phyloP scores from a whole-genome alignment of 352 stramenopile species.

The Phytophthora pluvialis region DNA sequence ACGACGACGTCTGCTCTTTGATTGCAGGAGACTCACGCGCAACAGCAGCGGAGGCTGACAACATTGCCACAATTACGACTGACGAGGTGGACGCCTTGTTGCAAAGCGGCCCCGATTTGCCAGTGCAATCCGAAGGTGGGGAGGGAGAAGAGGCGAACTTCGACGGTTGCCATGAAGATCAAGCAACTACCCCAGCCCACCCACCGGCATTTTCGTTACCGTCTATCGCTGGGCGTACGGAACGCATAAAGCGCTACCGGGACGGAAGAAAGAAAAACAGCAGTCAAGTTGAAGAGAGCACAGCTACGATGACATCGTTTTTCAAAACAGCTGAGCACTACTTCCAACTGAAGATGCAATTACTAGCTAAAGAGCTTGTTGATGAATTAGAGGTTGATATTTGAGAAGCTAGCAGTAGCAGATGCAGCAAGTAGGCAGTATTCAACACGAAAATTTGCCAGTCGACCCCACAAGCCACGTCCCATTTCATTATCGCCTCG shows the following conservation, averaged over 20 bases:
- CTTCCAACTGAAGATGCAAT: conserved; percentile 14
- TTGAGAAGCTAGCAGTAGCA: neutral
- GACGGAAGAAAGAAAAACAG: conserved; percentile 2
- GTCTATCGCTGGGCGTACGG: neutral
- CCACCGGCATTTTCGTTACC: neutral
- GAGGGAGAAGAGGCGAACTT: no score
- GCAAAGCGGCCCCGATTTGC: no score
- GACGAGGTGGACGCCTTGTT: neutral
- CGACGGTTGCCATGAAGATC: neutral
- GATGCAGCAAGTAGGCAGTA: no score
- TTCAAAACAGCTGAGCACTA: conserved; percentile 12
- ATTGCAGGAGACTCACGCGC: conserved; percentile 6
- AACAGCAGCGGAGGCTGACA: conserved; percentile 5
- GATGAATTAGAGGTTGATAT: neutral
- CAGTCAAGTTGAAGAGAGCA: neutral
- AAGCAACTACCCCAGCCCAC: neutral
- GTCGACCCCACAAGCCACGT: conserved; percentile 7
- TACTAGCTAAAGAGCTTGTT: neutral
- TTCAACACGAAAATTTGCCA: neutral
- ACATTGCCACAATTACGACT: neutral
- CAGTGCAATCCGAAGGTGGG: no score
- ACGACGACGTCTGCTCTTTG: neutral
- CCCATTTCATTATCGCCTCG: neutral
- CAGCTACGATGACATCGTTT: neutral
- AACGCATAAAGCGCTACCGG: conserved; percentile 5